A percentile compares a stretch with the other conserved stretches of the same genome.
These are phyloP conservation scores for Phytophthora sp. DNA, from an alignment of 352 stramenopile species.

Conservation along the genomic window DNA sequence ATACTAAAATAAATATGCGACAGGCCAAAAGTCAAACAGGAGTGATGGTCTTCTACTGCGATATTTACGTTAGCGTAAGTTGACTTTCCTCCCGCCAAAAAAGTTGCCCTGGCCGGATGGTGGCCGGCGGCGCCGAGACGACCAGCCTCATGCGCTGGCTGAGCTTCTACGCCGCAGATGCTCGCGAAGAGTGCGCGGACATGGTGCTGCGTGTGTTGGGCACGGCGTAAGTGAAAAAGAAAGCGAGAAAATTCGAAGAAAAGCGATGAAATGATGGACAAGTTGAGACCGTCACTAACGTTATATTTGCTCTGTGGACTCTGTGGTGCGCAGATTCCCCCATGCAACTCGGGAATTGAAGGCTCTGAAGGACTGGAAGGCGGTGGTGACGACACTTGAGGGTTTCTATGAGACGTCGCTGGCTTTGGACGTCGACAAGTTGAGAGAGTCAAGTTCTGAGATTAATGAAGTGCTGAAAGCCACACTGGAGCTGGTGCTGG, in stretches of 20 bases:
- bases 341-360: not conserved
- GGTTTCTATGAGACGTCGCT: slow-evolving; percentile 56
- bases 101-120: too few relatives aligned
- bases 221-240: slow-evolving; percentile 16
- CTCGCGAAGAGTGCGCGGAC: not conserved
- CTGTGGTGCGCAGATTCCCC: slow-evolving; percentile 19
- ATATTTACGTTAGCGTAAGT: too few relatives aligned
- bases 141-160: slow-evolving; percentile 46
- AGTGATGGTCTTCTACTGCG: too few relatives aligned
- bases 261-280: not conserved
- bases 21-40: too few relatives aligned
- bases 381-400: slow-evolving; percentile 37
- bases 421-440: slow-evolving; percentile 24
- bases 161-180: slow-evolving; percentile 25
- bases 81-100: too few relatives aligned
- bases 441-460: slow-evolving; percentile 10
- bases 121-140: slow-evolving; percentile 2
- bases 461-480: slow-evolving; percentile 12
- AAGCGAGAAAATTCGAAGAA: not conserved
- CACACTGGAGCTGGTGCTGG: slow-evolving; percentile 54
- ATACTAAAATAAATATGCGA: too few relatives aligned
- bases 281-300: slow-evolving; percentile 1
- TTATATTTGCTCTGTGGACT: slow-evolving; percentile 18
- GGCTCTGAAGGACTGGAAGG: not conserved
- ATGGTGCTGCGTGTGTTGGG: slow-evolving; percentile 19